Evolutionary conservation across 768 basidiomycete species (phyloP), one percentile per base, ranked within the genome.

Genomic region (Kwoniella heveanensis): DNA sequence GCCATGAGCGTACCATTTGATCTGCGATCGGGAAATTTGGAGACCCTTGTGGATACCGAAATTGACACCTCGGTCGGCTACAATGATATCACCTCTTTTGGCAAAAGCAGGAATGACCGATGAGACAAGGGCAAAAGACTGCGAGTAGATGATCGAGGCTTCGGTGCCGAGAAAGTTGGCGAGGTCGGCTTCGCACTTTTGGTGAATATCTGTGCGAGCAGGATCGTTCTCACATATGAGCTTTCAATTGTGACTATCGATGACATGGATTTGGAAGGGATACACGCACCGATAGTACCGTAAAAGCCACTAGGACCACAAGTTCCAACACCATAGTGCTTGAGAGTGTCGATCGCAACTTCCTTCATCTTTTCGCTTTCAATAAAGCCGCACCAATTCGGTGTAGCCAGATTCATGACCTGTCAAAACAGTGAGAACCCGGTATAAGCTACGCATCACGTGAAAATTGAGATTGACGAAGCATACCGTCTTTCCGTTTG

Each of bases 301-400:
- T 98, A 98, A 83, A 99, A 99, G 12, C 93, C 92, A 27, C 93
- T 88, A 39, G 96, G 96, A 1, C 95, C 95, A 74, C 96, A 99
- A 66, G 89, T 90, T 8, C 94, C 95, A 1, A 97, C 84, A 25
- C 95, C 96, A 68, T 96, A 97, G 77, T 90, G 88, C 52, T 88
- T 83, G 21, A 98, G 82, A 0, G 88, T 90, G 54, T 91, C 90
- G 2, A 95, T 84, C 3, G 93, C 91, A 17, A 86, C 85, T 57
- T 91, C 85, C 76, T 92, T 94, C 80, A 98, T 87, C 52, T 84
- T 82, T 67, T 96, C 92, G 69, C 92, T 92, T 19, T 90, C 90
- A 24, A 91, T 86, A 7, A 97, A 85, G 27, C 93, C 93, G 7
- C 90, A 85, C 78, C 96, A 98, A 79, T 99, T 97, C 82, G 88